Percentiles rank a stretch among this genome's conserved stretches.
phyloP scores from a whole-genome alignment of 2,329 filamentous ascomycete genomes.

The Kalmusia sp. region DNA sequence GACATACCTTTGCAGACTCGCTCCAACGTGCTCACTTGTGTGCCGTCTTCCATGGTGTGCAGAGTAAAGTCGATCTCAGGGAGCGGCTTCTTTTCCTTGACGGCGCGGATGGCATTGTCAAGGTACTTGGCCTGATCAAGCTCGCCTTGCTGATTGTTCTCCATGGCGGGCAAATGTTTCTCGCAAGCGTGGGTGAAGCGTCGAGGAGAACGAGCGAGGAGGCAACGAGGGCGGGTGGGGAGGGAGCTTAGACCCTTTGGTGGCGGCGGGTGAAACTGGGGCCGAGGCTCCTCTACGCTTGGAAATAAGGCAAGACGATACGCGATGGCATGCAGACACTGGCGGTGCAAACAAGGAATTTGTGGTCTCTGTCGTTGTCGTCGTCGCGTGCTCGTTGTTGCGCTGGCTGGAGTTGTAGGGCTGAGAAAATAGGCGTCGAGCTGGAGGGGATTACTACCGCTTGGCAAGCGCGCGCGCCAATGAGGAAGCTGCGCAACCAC shows the following conservation, averaged over 20 bases:
- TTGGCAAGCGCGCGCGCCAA: conserved; percentile 17
- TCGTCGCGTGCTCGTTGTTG: conserved; percentile 42
- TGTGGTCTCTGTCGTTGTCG: conserved; percentile 16
- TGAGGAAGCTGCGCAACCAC: conserved; percentile 19
- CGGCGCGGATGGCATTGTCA: conserved; percentile 90
- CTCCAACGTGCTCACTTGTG: conserved; percentile 92
- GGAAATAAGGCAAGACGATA: conserved; percentile 24
- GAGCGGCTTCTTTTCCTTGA: conserved; percentile 91
- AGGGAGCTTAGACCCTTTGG: conserved; percentile 36
- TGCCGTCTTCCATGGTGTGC: conserved; percentile 97
- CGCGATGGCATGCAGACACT: conserved; percentile 14
- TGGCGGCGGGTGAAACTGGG: conserved; percentile 39
- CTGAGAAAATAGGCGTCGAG: conserved; percentile 29
- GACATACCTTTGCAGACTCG: conserved; percentile 93
- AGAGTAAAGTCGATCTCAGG: conserved; percentile 99
- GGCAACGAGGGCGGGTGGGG: conserved; percentile 42
- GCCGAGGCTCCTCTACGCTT: conserved; percentile 36
- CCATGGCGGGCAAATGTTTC: conserved; percentile 41
- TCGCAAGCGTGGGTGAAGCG: conserved; percentile 24
- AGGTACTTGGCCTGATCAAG: conserved; percentile 58
- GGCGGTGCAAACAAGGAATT: background rate
- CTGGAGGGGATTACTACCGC: conserved; percentile 24
- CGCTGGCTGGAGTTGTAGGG: conserved; percentile 26
- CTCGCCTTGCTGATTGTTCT: conserved; percentile 37
- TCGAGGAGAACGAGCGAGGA: conserved; percentile 26